Percentiles rank a stretch among this genome's conserved stretches.
Evolutionary conservation across 805 yeast species (phyloP).

Genomic region (Kurtzmaniella cleridarum): DNA sequence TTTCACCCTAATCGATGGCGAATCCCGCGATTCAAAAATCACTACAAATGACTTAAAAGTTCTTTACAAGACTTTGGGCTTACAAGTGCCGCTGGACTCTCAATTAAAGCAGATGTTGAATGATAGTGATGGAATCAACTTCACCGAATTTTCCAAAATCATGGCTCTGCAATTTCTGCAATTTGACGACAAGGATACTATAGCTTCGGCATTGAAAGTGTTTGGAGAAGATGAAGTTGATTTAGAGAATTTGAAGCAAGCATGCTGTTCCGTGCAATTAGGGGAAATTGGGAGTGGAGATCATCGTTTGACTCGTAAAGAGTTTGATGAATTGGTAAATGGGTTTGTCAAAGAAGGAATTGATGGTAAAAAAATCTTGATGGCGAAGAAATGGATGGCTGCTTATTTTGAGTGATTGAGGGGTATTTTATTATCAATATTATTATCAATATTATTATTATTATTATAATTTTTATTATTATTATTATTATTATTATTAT

Average conservation of each 20-base stretch:
- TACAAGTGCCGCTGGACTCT: constrained; percentile 36
- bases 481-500: no score
- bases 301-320: constrained; percentile 32
- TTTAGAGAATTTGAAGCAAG: constrained; percentile 42
- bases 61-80: constrained; percentile 50
- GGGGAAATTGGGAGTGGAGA: constrained; percentile 46
- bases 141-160: constrained; percentile 59
- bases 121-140: constrained; percentile 40
- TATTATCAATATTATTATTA: no score
- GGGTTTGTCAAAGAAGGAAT: constrained; percentile 53
- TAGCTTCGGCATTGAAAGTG: constrained; percentile 54
- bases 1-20: constrained; percentile 76
- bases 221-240: constrained; percentile 44
- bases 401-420: constrained; percentile 37
- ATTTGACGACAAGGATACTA: constrained; percentile 45
- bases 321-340: constrained; percentile 46
- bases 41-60: constrained; percentile 50
- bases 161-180: constrained; percentile 53
- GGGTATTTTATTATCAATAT: no score
- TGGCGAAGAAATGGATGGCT: constrained; percentile 59
- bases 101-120: constrained; percentile 48
- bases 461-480: no score
- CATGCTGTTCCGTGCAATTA: constrained; percentile 40
- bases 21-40: constrained; percentile 63
- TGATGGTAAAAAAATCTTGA: constrained; percentile 54